Conservation (phyloP, 2,329 filamentous ascomycete genomes). For the Ophiostoma pallidulum region DNA sequence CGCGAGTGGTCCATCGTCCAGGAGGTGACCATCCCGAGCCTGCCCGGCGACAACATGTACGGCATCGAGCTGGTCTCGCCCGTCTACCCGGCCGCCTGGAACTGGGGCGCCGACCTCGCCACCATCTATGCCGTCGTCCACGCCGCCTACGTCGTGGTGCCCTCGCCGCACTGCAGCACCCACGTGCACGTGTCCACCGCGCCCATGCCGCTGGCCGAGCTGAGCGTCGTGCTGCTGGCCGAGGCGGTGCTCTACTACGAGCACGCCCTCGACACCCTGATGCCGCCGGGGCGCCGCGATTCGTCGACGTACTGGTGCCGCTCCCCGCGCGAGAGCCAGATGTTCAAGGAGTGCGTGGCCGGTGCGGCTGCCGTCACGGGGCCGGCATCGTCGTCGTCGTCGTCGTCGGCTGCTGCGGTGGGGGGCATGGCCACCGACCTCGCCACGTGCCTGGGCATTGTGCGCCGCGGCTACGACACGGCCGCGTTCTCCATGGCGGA, state of each 20-base stretch:
- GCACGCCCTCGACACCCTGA: slow-evolving; percentile 25
- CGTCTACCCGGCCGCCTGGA: slow-evolving; percentile 21
- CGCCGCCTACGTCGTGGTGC: slow-evolving; percentile 19
- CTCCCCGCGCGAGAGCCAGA: slow-evolving; percentile 24
- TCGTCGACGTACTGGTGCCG: slow-evolving; percentile 27
- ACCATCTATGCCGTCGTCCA: slow-evolving; percentile 24
- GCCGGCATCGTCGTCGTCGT: slow-evolving; percentile 20
- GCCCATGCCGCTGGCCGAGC: slow-evolving; percentile 19
- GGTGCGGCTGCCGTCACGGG: too few species aligned
- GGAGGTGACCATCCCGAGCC: slow-evolving; percentile 28
- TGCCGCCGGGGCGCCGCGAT: slow-evolving; percentile 19
- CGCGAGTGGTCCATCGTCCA: slow-evolving; percentile 29
- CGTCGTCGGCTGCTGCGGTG: slow-evolving; percentile 20
- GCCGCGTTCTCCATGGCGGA: slow-evolving; percentile 12
- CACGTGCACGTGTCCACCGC: slow-evolving; percentile 28
- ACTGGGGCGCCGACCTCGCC: slow-evolving; percentile 24
- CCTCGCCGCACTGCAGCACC: slow-evolving; percentile 26
- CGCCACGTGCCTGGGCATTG: slow-evolving; percentile 18
- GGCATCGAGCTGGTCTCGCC: slow-evolving; percentile 25
- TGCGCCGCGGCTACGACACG: slow-evolving; percentile 15
- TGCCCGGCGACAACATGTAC: slow-evolving; percentile 25
- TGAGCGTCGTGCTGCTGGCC: slow-evolving; percentile 20
- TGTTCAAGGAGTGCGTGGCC: slow-evolving; percentile 17
- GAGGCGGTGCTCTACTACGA: slow-evolving; percentile 28
- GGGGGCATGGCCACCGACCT: slow-evolving; percentile 3